phyloP scores from a whole-genome alignment of 192 early-diverging fungal genomes.

The Rhizophagus sp. region DNA sequence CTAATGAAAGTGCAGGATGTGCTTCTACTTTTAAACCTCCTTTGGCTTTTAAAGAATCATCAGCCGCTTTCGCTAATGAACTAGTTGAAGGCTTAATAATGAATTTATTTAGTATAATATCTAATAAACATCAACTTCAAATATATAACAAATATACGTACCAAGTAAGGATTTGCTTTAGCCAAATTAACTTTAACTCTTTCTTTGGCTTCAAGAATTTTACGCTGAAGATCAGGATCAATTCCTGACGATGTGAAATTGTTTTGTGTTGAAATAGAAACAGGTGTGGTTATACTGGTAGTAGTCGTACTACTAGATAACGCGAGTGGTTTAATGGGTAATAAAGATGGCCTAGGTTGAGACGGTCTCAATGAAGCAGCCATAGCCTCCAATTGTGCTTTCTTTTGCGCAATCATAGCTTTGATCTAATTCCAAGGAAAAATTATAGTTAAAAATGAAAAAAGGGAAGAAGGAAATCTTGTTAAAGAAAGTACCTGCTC shows the following conservation, averaged over 20 bases:
- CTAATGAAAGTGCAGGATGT: constrained; percentile 45
- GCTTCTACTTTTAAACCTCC: constrained; percentile 39
- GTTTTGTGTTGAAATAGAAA: background rate
- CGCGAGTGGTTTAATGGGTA: background rate
- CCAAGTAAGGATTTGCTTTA: constrained; percentile 31
- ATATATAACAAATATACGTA: constrained; percentile 1
- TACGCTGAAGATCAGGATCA: constrained; percentile 46
- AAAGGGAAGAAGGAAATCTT: background rate
- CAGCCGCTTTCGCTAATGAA: constrained; percentile 19
- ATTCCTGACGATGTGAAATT: background rate
- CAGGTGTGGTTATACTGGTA: background rate
- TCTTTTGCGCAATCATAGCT: constrained; percentile 47
- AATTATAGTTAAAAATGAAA: background rate
- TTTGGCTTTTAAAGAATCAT: constrained; percentile 34
- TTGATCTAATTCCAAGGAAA: constrained; percentile 37
- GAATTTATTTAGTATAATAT: background rate
- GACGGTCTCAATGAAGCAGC: constrained; percentile 29
- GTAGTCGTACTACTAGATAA: constrained; percentile 4
- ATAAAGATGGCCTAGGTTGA: constrained; percentile 17
- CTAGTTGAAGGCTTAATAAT: constrained; percentile 25
- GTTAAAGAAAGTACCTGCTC: constrained; percentile 6
- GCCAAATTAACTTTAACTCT: constrained; percentile 27
- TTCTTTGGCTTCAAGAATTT: constrained; percentile 51
- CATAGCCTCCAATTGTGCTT: constrained; percentile 33
- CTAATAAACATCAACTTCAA: background rate